Evolutionary conservation across 441 rosid species (phyloP), one percentile per base, ranked within the genome.

Genomic region (Croton setiger): DNA sequence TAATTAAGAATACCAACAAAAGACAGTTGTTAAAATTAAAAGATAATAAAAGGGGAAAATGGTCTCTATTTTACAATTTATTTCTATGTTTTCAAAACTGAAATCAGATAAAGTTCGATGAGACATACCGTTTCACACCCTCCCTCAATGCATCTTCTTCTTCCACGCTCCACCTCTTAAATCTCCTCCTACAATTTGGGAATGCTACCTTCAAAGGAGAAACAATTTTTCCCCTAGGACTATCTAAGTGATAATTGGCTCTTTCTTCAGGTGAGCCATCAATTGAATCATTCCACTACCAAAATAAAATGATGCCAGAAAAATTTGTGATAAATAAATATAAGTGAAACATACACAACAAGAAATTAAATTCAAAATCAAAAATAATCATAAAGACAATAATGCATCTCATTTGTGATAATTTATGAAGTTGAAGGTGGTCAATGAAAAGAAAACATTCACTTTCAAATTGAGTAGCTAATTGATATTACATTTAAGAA

Each of bases 131-230:
- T 23, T 60, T 23, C 39, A 81, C 85, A 8, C 76, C 88, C 27
- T 74, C 79, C 57, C 76, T 73, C 76, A 85, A 66, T 13, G 84
- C 83, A 10, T 85, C 80, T 79, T 85, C 94, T 74, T 86, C 91
- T 72, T 80, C 79, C 27, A 68, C 2, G 33, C 75, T 82, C 89
- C 89, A 88, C 64, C 53, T 72, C 60, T 68, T 85, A 35, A 10
- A 57, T 52, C 13, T 62, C 61, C 89, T 85, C 72, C 81, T 82
- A 57, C 44, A 39, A 80, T 7, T 84, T 13, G 58, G 18, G 7
- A 13, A 6, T 54, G 51, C 39, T 74, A 67, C 72, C 72, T 62
- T 84, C 70, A 84, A 60, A 15, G 90, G 90, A 18, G 83, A 79
- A 33, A 69, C 83, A 39, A 15, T 64, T 6, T 51, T 74, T 63